Conservation (phyloP, 257 asterid species). For the Paulownia fortunei region DNA sequence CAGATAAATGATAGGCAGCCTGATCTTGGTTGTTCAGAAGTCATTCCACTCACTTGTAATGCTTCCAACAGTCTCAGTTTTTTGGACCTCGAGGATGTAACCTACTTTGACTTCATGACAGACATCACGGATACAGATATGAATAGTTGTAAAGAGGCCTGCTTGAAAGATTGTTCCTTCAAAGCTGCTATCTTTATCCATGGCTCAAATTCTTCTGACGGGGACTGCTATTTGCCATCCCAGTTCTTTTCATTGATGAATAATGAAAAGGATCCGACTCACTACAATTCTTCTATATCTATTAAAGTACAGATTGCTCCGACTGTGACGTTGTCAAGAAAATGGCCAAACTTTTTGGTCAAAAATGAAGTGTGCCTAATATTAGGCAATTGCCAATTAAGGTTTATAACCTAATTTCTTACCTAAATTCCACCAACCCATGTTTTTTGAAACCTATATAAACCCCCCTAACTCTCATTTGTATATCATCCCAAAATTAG, state of each 20-base stretch:
- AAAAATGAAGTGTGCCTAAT: no score
- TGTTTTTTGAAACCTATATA: no score
- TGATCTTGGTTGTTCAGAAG: constrained; percentile 51
- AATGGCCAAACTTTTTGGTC: no score
- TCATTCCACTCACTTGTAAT: constrained; percentile 35
- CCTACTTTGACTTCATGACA: constrained; percentile 33
- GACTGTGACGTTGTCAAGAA: no score
- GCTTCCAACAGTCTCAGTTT: constrained; percentile 28
- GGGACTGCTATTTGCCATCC: constrained; percentile 46
- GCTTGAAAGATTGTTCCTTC: constrained; percentile 50
- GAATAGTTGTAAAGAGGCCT: constrained; percentile 43
- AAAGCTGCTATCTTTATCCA: constrained; percentile 50
- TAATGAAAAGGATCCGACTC: constrained; percentile 29
- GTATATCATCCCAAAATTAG: no score
- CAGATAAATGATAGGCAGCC: constrained; percentile 31
- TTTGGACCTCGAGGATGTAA: constrained; percentile 37
- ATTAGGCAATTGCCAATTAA: no score
- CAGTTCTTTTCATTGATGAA: constrained; percentile 44
- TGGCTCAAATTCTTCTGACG: constrained; percentile 28
- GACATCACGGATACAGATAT: constrained; percentile 20
- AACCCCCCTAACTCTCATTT: no score
- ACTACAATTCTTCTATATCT: constrained; percentile 27
- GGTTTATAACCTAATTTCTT: no score
- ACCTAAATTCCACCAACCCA: no score
- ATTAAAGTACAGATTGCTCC: constrained; percentile 12